Conservation (phyloP, 805 yeast genomes). For the Suhomyces sp. region DNA sequence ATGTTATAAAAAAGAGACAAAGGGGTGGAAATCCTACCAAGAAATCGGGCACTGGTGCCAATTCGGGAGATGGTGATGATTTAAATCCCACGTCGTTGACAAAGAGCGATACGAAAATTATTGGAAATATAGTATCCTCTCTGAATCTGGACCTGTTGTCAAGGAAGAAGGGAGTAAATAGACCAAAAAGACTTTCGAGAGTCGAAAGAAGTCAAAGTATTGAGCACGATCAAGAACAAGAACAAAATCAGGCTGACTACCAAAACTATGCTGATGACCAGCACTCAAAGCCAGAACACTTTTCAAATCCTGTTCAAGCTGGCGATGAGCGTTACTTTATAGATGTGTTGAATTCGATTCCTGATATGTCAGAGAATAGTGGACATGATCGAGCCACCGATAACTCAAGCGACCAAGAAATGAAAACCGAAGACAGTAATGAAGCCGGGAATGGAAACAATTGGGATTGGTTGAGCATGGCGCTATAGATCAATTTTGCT, state of each 20-base stretch:
- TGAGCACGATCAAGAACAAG: neutral
- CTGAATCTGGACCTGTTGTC: slow-evolving; percentile 1
- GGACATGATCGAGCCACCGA: slow-evolving; percentile 7
- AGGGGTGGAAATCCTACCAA: slow-evolving; percentile 38
- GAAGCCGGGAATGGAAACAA: slow-evolving; percentile 19
- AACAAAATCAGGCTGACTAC: neutral
- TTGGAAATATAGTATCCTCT: slow-evolving; percentile 10
- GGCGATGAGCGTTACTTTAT: slow-evolving; percentile 18
- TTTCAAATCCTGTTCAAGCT: neutral
- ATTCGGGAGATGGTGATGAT: slow-evolving; percentile 53
- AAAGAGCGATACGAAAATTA: slow-evolving; percentile 12
- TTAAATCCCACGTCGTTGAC: slow-evolving; percentile 45
- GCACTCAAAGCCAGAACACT: slow-evolving; percentile 1
- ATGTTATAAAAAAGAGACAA: slow-evolving; percentile 89
- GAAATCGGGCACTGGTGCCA: slow-evolving; percentile 12
- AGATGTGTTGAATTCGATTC: slow-evolving; percentile 13
- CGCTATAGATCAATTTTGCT: too few species aligned
- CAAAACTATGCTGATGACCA: slow-evolving; percentile 1
- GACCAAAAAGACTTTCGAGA: slow-evolving; percentile 8
- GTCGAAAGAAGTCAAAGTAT: slow-evolving; percentile 2
- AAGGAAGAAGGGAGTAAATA: slow-evolving; percentile 8
- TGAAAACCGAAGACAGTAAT: slow-evolving; percentile 7
- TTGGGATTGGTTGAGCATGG: slow-evolving; percentile 52
- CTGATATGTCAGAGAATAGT: slow-evolving; percentile 3
- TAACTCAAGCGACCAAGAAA: slow-evolving; percentile 5